Base-by-base conservation (phyloP, 129 eudicot species). In the Flaveria bidentis region DNA sequence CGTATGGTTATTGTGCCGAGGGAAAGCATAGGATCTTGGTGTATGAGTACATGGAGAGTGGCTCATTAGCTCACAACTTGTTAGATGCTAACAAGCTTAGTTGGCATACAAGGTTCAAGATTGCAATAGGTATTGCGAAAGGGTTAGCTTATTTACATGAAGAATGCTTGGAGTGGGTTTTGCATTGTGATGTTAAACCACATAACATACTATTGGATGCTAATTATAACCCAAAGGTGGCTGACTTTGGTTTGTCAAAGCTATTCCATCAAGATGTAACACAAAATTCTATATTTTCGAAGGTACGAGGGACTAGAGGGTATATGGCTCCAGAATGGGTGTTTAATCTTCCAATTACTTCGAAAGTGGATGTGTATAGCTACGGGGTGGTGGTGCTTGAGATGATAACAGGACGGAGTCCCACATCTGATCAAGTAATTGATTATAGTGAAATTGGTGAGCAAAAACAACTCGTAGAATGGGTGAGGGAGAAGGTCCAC, bases 71-170 rank as follows among this genome's bases (percentile, higher is more conserved):
- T n/a, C 20, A 10, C 0, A 83, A 69, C 26, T 58, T 62, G 61
- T 23, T 85, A 5, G 9, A 30, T 46, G 49, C 68, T 6, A 64
- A 53, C 8, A 25, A 56, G 15, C 82, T 86, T 30, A 75, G 69
- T 68, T 86, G 86, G 86, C 69, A 62, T 6, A 78, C 79, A 41
- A 67, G 79, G 51, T 42, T 72, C 3, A 71, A 61, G 41, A 86
- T 86, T 9, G 85, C 85, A 2, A 67, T 73, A 6, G 84, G 85
- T 5, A 71, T 64, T 0, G 84, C 89, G 1, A 85, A 79, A 79
- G 86, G 89, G 62, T 67, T 86, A 2, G 85, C 89, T 47, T 86
- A 86, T 76, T 73, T 86, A 67, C 89, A 82, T 45, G 89, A 86
- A 82, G 89, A 86, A 47, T 86, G 87, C 53, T 79, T 79, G 75